Base-by-base conservation (phyloP, 768 basidiomycete genomes). In the Lentinula aciculospora region DNA sequence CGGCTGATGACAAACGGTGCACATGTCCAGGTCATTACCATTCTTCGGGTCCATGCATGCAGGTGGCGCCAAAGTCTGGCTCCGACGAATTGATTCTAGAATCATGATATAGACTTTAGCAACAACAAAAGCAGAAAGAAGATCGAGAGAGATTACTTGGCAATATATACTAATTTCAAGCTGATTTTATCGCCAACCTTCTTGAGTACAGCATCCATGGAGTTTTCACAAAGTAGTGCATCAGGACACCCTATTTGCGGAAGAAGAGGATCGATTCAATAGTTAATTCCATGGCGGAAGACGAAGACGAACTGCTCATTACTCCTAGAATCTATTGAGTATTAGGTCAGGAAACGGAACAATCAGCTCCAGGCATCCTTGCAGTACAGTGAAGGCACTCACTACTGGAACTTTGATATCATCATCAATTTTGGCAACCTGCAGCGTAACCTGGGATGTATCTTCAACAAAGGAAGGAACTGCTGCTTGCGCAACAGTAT, bases 21-120 rank as follows among this genome's bases (percentile, higher is more conserved):
- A n/a, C n/a, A 9, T 7, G 13, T 15, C 10, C 9, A 50, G 10
- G 9, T 34, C 8, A n/a, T 53, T 25, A 53, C 51, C 51, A 97
- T 70, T 98, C 94, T 53, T 79, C 69, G 4, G 74, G 72, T 17
- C 93, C 94, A 66, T 96, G 94, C 76, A 79, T 79, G 72, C 94
- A 97, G 32, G 73, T 80, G 29, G 89, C 82, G n/a, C 93, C 93
- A 66, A 86, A 92, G 48, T 76, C 74, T n/a, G 81, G 72, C 27
- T 89, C 85, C 5, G 81, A 78, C n/a, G 75, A 58, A 66, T 92
- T 82, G 27, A 82, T 65, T 56, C 90, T 92, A 62, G 32, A 51
- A 21, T 47, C 19, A 60, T n/a, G 45, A 45, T 13, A 13, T 1
- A 34, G n/a, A 5, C 32, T 42, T 50, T 28, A 27, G 56, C 65